These are phyloP conservation scores for Fusarium temperatum DNA, from an alignment of 2,329 filamentous ascomycete genomes.

Conservation along the genomic window DNA sequence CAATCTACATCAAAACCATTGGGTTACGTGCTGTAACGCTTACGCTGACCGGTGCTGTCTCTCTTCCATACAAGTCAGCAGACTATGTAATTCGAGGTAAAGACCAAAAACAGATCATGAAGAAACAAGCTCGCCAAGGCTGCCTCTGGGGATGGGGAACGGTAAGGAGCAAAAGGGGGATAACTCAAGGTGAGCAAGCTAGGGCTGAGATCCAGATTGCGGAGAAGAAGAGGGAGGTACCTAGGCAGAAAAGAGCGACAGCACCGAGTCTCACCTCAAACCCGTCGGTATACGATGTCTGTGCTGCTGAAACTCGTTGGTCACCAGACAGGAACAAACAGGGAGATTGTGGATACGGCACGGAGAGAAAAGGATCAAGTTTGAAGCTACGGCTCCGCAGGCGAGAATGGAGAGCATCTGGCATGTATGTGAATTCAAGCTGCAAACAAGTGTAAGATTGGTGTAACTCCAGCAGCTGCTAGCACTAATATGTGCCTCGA, in stretches of 20 bases:
- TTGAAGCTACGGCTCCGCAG: slow-evolving; percentile 27
- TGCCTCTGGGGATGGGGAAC: background rate
- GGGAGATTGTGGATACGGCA: slow-evolving; percentile 20
- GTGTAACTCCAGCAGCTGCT: background rate
- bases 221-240: slow-evolving; percentile 12
- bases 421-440: background rate
- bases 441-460: background rate
- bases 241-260: slow-evolving; percentile 7
- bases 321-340: slow-evolving; percentile 30
- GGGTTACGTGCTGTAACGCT: slow-evolving; percentile 23
- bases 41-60: background rate
- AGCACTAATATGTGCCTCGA: background rate
- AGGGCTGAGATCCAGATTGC: slow-evolving; percentile 32
- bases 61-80: slow-evolving; percentile 3
- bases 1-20: background rate
- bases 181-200: slow-evolving; percentile 16
- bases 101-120: background rate
- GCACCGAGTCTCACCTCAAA: slow-evolving; percentile 19
- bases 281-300: slow-evolving; percentile 19
- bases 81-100: background rate
- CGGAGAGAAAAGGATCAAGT: slow-evolving; percentile 14
- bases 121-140: slow-evolving; percentile 23
- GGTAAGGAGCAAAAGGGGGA: slow-evolving; percentile 15
- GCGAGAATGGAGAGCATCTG: background rate
- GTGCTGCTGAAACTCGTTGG: slow-evolving; percentile 25